A percentile compares a stretch with the other conserved stretches of the same genome.
Evolutionary conservation across 108 stramenopile genomes (phyloP).

Genomic region (Nitzschia putrida): DNA sequence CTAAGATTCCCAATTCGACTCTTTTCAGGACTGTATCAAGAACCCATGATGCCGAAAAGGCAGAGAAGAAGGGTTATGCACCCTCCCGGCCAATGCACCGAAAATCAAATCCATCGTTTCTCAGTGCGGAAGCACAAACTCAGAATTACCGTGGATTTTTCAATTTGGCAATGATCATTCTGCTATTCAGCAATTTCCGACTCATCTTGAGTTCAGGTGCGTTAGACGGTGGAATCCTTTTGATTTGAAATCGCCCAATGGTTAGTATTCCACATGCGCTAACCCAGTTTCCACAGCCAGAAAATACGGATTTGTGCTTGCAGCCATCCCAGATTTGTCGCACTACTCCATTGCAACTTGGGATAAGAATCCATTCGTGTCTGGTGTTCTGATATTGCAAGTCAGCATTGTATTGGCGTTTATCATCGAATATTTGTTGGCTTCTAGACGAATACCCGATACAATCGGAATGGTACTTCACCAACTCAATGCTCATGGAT

Average conservation of each 20-base stretch:
- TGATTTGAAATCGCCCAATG: background rate
- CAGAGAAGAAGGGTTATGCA: slow-evolving; percentile 58
- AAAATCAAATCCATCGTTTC: slow-evolving; percentile 52
- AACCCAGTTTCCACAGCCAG: slow-evolving; percentile 28
- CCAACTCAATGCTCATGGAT: slow-evolving; percentile 59
- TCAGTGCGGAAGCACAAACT: slow-evolving; percentile 55
- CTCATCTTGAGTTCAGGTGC: slow-evolving; percentile 48
- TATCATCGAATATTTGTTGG: slow-evolving; percentile 58
- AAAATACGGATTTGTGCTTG: slow-evolving; percentile 62
- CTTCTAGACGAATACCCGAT: slow-evolving; percentile 37
- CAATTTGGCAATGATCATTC: slow-evolving; percentile 75
- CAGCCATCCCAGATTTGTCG: slow-evolving; percentile 8
- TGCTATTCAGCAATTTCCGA: slow-evolving; percentile 78
- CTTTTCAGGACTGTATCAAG: slow-evolving; percentile 50
- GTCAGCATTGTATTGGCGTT: slow-evolving; percentile 62
- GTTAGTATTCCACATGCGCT: background rate
- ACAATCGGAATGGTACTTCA: slow-evolving; percentile 65
- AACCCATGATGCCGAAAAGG: slow-evolving; percentile 41
- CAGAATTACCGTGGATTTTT: slow-evolving; percentile 84
- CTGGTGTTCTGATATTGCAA: slow-evolving; percentile 54
- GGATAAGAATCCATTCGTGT: slow-evolving; percentile 63
- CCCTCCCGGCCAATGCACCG: slow-evolving; percentile 78
- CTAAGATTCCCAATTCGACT: slow-evolving; percentile 39
- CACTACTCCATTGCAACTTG: slow-evolving; percentile 20
- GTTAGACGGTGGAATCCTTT: background rate